Percentiles rank a stretch among this genome's conserved stretches.
Conservation (phyloP, 139 green algal species). For the Asterochloris erici region DNA sequence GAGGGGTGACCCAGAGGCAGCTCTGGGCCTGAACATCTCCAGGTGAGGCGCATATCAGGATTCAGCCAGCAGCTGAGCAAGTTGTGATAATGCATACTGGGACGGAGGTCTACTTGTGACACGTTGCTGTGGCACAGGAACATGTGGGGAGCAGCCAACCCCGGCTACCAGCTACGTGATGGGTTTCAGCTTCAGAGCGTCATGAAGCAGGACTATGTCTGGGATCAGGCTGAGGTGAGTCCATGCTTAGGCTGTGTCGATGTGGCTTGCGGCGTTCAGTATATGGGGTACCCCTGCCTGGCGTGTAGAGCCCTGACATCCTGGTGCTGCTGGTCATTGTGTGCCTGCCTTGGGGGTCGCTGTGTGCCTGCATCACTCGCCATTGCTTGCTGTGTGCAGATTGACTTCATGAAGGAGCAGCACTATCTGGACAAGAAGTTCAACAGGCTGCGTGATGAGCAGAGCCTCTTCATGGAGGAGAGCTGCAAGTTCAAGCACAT, state of each 20-base stretch:
- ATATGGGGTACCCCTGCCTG: too few relatives aligned
- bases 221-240: conserved; percentile 48
- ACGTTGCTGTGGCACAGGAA: background rate
- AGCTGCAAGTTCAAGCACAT: conserved; percentile 23
- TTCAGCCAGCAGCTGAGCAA: too few relatives aligned
- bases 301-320: too few relatives aligned
- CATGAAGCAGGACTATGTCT: conserved; percentile 47
- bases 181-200: conserved; percentile 31
- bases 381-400: conserved; percentile 19
- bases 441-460: conserved; percentile 47
- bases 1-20: conserved; percentile 2
- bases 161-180: conserved; percentile 48
- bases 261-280: background rate
- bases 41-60: background rate
- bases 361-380: too few relatives aligned
- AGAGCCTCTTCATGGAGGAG: conserved; percentile 54
- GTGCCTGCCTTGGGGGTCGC: too few relatives aligned
- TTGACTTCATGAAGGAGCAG: conserved; percentile 53
- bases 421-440: conserved; percentile 52
- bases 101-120: too few relatives aligned
- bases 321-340: too few relatives aligned
- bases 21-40: conserved; percentile 7
- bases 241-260: background rate
- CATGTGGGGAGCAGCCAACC: conserved; percentile 17
- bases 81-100: too few relatives aligned